A percentile compares a stretch with the other conserved stretches of the same genome.
Conservation (phyloP, 2,329 filamentous ascomycete genomes). For the Cryphonectria nitschkei region DNA sequence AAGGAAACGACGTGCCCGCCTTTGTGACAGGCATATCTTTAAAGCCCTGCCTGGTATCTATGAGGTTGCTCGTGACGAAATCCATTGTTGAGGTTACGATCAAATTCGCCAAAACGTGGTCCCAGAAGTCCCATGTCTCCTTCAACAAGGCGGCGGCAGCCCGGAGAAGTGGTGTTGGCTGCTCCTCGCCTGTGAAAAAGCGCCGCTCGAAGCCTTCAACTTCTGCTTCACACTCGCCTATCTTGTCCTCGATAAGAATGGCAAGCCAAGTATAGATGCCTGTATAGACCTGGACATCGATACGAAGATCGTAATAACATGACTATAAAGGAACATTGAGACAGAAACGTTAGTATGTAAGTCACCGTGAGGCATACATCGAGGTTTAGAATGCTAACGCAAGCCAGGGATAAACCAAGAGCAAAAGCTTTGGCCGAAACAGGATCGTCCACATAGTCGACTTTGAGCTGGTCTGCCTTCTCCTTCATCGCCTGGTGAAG, state of each 20-base stretch:
- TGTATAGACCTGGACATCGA: constrained; percentile 6
- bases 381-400: not conserved
- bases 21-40: constrained; percentile 3
- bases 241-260: constrained; percentile 5
- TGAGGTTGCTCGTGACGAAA: constrained; percentile 7
- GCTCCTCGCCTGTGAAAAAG: constrained; percentile 9
- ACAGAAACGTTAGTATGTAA: not conserved
- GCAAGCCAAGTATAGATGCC: constrained; percentile 15
- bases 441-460: constrained; percentile 2
- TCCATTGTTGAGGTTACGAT: constrained; percentile 12
- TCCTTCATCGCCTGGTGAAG: constrained; percentile 10
- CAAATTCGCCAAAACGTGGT: constrained; percentile 8
- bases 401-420: constrained; percentile 7
- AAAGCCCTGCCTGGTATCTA: constrained; percentile 3
- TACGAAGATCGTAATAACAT: constrained; percentile 1
- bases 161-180: constrained; percentile 11
- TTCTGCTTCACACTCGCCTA: not conserved
- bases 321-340: not conserved
- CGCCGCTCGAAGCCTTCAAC: constrained; percentile 10
- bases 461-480: constrained; percentile 1
- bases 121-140: constrained; percentile 11
- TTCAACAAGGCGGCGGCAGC: constrained; percentile 7
- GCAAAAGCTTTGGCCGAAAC: constrained; percentile 5
- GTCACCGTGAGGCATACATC: too few relatives aligned
- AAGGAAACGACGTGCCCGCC: constrained; percentile 9